These are phyloP conservation scores for Dendryphion nanum DNA, from an alignment of 2,329 filamentous ascomycete genomes.

Conservation along the genomic window DNA sequence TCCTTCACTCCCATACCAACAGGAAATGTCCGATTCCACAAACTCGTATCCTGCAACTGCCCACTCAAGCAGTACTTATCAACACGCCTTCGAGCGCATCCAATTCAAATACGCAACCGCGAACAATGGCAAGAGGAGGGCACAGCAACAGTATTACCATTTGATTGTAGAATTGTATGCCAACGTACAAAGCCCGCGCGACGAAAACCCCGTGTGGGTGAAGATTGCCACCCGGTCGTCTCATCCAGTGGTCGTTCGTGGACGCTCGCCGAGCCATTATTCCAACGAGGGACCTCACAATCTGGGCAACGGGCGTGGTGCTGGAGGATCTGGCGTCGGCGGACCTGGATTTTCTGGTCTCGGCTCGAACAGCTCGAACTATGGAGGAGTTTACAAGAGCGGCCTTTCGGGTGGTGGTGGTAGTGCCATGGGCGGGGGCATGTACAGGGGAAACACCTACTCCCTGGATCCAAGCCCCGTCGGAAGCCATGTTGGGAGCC, in stretches of 20 bases:
- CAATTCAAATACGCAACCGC: constrained; percentile 93
- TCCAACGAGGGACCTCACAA: constrained; percentile 47
- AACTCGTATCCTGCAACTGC: constrained; percentile 35
- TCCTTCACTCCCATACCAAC: constrained; percentile 45
- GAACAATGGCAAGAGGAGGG: constrained; percentile 88
- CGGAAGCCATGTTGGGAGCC: constrained; percentile 40
- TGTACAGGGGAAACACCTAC: constrained; percentile 35
- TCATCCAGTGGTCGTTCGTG: constrained; percentile 41
- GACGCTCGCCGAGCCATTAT: constrained; percentile 44
- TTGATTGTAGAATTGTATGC: constrained; percentile 69
- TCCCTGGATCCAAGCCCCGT: constrained; percentile 40
- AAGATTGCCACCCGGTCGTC: constrained; percentile 37
- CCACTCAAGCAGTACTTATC: constrained; percentile 36
- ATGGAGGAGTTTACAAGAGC: constrained; percentile 34
- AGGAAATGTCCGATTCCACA: constrained; percentile 22
- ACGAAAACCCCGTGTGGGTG: constrained; percentile 33
- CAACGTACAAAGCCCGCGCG: constrained; percentile 32
- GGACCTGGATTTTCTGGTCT: constrained; percentile 55
- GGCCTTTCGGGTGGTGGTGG: constrained; percentile 30
- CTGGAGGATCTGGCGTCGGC: constrained; percentile 29
- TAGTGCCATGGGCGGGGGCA: constrained; percentile 28
- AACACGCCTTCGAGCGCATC: constrained; percentile 79
- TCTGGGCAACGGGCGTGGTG: constrained; percentile 31
- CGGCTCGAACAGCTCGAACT: constrained; percentile 59
- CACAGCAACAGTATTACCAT: constrained; percentile 90